A percentile compares a stretch with the other conserved stretches of the same genome.
Evolutionary conservation across 805 yeast genomes (phyloP).

Genomic region (Metschnikowia cubensis): DNA sequence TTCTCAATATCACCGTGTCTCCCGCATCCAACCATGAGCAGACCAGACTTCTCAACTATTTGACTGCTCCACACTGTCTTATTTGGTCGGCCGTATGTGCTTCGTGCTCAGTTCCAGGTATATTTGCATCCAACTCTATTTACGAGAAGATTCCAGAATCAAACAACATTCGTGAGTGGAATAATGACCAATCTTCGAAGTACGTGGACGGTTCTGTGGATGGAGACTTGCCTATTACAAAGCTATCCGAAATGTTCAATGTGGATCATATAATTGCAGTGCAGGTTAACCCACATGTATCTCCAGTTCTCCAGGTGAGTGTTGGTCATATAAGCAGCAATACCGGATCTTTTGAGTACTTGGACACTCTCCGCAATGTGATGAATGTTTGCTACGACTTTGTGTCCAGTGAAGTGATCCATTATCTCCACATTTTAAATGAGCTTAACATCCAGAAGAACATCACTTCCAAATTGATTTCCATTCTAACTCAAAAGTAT

Average conservation of each 20-base stretch:
- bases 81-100: constrained; percentile 91
- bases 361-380: constrained; percentile 50
- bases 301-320: constrained; percentile 73
- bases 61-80: constrained; percentile 77
- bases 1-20: constrained; percentile 91
- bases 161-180: constrained; percentile 76
- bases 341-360: constrained; percentile 48
- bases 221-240: constrained; percentile 84
- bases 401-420: constrained; percentile 67
- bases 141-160: constrained; percentile 78
- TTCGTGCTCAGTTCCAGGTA: constrained; percentile 89
- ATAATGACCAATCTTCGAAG: constrained; percentile 62
- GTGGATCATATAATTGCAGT: constrained; percentile 97
- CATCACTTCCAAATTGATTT: constrained; percentile 64
- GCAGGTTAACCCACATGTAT: constrained; percentile 95
- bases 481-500: constrained; percentile 80
- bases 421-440: constrained; percentile 64
- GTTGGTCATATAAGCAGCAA: constrained; percentile 63
- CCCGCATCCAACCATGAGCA: constrained; percentile 89
- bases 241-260: constrained; percentile 93
- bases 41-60: constrained; percentile 73
- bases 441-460: constrained; percentile 78
- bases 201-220: constrained; percentile 97
- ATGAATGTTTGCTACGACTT: constrained; percentile 55
- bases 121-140: constrained; percentile 81